Percentiles rank a stretch among this genome's conserved stretches.
phyloP scores from a whole-genome alignment of 768 basidiomycete genomes.

The Brasilioporus rufonigricans region DNA sequence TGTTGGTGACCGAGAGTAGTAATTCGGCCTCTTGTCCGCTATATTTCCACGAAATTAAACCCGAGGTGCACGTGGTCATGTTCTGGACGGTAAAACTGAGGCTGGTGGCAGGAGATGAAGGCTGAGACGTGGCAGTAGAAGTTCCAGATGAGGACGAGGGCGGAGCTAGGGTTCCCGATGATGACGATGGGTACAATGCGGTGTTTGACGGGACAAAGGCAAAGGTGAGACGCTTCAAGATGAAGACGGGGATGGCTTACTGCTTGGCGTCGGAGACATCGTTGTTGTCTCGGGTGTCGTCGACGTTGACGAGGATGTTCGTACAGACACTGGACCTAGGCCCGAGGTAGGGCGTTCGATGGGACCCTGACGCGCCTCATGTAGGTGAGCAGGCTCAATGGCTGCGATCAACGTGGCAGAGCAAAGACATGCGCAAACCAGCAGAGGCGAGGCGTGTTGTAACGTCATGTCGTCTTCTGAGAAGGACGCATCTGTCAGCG shows the following conservation, averaged over 20 bases:
- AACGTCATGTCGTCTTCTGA: slow-evolving; percentile 14
- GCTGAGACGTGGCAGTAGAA: slow-evolving; percentile 15
- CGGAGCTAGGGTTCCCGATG: slow-evolving; percentile 7
- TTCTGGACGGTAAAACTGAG: slow-evolving; percentile 28
- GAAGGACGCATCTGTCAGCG: background rate
- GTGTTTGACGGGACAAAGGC: background rate
- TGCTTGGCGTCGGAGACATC: slow-evolving; percentile 14
- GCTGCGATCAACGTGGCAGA: slow-evolving; percentile 14
- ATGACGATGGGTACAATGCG: background rate
- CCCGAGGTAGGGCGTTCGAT: background rate
- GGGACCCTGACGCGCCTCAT: slow-evolving; percentile 24
- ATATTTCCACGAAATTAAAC: slow-evolving; percentile 41
- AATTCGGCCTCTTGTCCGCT: slow-evolving; percentile 30
- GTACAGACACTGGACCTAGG: slow-evolving; percentile 9
- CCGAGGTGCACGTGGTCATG: slow-evolving; percentile 36
- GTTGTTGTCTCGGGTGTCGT: background rate
- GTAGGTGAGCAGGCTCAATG: slow-evolving; percentile 9
- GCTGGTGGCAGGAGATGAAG: slow-evolving; percentile 11
- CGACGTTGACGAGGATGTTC: background rate
- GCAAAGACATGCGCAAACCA: slow-evolving; percentile 5
- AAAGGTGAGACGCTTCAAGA: slow-evolving; percentile 7
- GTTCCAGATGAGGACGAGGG: slow-evolving; percentile 8
- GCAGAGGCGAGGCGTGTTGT: slow-evolving; percentile 1
- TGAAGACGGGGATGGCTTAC: slow-evolving; percentile 11
- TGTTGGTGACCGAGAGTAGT: slow-evolving; percentile 40